Base-by-base conservation (phyloP, 2,329 filamentous ascomycete species). In the Albophoma yamanashiensis region DNA sequence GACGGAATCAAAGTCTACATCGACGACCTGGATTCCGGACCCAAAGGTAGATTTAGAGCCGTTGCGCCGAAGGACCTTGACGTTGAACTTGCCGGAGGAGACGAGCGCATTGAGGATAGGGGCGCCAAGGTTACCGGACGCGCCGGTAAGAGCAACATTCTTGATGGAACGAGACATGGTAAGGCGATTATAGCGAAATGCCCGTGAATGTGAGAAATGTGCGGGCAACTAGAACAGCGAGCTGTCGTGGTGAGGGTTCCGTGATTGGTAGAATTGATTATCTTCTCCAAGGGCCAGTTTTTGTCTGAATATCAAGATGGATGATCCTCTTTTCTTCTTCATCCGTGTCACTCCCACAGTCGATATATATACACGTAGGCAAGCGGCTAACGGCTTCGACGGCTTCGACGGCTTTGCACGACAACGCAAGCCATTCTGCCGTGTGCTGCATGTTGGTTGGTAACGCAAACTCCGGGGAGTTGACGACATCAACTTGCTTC, bases 1-100 rank as follows among this genome's bases (percentile, higher is more conserved):
- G 2, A 78, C 67, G 1, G 76, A 78, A 17, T 76, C 71, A 56
- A 73, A 71, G 65, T 76, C 76, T 36, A 74, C 69, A 27, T 74
- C 67, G 4, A 69, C 62, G n/a, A 74, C 70, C 4, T 70, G 67
- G 20, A 64, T 64, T 12, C 65, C 67, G 1, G 62, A 39, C 11
- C 71, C 70, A 60, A 72, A 71, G 1, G 69, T 69, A 0, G 74
- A 69, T 1, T 61, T 66, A 8, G 82, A 85, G 47, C 75, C 74
- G 27, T 66, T 59, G 38, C 75, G 73, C 38, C 69, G 68, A 6
- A 77, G 65, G 31, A 75, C 69, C 17, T 66, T 71, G 56, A 77
- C 56, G 62, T 72, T 70, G 68, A 76, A 76, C 27, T 69, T 65
- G 45, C 62, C 64, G 5, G 71, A 67, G 38, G 66, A 63, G 61